Conservation (phyloP, 139 green algal species). For the Chlamydomonas incerta region DNA sequence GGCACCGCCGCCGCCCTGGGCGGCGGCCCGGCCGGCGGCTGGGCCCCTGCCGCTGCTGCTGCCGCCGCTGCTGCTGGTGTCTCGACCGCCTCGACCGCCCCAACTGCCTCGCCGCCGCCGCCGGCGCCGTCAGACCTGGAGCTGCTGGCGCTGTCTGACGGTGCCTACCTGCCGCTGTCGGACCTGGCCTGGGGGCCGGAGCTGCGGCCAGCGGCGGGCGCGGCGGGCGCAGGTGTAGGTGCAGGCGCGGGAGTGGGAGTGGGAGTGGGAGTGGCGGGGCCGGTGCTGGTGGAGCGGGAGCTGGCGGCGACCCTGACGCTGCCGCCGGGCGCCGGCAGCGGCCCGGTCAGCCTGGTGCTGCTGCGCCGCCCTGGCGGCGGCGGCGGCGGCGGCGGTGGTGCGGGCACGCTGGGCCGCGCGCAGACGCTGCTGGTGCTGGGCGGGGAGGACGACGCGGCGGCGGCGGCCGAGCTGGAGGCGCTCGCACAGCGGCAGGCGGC, state of each 20-base stretch:
- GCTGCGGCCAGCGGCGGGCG: too few species aligned
- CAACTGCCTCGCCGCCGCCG: too few species aligned
- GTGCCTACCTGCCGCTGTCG: not conserved
- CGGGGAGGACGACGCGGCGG: not conserved
- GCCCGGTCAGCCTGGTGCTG: not conserved
- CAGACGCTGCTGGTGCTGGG: not conserved
- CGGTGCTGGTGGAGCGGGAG: not conserved
- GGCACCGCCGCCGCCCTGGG: not conserved
- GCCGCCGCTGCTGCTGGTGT: not conserved
- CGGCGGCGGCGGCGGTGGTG: not conserved
- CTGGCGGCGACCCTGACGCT: not conserved
- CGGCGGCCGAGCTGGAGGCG: constrained; percentile 16
- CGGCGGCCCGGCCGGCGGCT: too few species aligned
- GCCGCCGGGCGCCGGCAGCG: not conserved
- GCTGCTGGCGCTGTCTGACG: constrained; percentile 25
- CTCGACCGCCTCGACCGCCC: not conserved
- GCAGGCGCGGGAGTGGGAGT: not conserved
- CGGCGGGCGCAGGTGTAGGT: too few species aligned
- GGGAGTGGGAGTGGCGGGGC: not conserved
- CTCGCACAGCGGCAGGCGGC: not conserved
- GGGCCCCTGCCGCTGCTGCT: not conserved
- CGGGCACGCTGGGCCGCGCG: not conserved
- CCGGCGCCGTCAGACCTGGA: not conserved
- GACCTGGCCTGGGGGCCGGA: not conserved
- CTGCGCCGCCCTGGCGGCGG: not conserved